Evolutionary conservation across 129 eudicot species (phyloP).

Genomic region (Helichrysum umbraculigerum): DNA sequence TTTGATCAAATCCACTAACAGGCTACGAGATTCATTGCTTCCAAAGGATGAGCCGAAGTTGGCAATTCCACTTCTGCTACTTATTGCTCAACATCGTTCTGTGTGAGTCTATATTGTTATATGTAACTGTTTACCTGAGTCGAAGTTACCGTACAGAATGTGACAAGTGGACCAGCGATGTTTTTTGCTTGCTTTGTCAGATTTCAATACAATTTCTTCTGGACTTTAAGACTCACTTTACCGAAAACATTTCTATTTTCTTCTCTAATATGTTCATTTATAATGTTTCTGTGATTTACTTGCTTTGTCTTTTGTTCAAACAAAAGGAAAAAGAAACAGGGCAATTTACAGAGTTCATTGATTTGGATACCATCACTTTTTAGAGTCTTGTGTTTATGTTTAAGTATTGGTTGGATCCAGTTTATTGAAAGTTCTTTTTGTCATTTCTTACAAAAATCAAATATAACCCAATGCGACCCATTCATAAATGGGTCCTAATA

Average conservation of each 20-base stretch:
- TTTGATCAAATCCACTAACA: conserved; percentile 83
- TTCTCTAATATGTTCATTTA: not conserved
- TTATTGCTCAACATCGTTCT: conserved; percentile 98
- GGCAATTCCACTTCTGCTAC: conserved; percentile 94
- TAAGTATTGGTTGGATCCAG: not conserved
- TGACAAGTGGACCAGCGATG: not conserved
- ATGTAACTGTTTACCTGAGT: not conserved
- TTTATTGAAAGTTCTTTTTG: no score
- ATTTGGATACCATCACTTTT: not conserved
- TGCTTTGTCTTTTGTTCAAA: not conserved
- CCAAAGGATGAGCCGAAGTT: conserved; percentile 92
- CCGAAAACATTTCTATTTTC: not conserved
- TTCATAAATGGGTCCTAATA: no score
- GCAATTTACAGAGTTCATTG: not conserved
- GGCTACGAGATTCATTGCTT: conserved; percentile 89
- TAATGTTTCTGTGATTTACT: not conserved
- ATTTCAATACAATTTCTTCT: not conserved
- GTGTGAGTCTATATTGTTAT: conserved; percentile 52
- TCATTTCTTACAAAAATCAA: no score
- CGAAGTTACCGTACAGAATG: not conserved
- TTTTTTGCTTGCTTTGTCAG: not conserved
- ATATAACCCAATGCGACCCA: not conserved
- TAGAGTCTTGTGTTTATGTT: not conserved
- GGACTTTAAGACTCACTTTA: not conserved
- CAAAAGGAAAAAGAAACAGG: not conserved